Base-by-base conservation (phyloP, 2,329 filamentous ascomycete species). In the Diaporthe ampelina region DNA sequence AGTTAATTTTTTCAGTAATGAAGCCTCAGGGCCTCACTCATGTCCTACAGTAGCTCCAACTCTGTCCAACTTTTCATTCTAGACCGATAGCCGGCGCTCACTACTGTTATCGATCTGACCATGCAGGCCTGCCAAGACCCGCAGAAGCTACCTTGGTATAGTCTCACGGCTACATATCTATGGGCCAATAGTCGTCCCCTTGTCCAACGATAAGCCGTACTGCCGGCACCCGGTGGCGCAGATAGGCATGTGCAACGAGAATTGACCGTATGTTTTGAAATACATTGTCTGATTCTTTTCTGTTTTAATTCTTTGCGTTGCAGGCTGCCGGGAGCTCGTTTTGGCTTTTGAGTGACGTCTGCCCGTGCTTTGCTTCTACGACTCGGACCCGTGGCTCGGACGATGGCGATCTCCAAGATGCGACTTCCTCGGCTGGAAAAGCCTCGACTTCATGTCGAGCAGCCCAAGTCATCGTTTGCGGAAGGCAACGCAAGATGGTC, bases 401-500 rank as follows among this genome's bases (percentile, higher is more conserved):
- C 45, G 1, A 68, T 68, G 63, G 63, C 48, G 32, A 26, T 52
- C 9, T 15, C 48, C 63, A 68, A 54, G 32, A 29, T 68, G 1
- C 63, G 63, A 68, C 15, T 54, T 11, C 63, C 63, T 40, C 63
- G 63, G 63, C 17, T 68, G 37, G 56, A 58, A 26, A 73, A 45
- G 45, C 72, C 72, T 37, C 65, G 57, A 35, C 65, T 73, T 9
- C 43, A 73, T 21, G 72, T 73, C 26, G 52, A 70, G 43, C 72
- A 73, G 54, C 65, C 72, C n/a, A 70, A 56, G 48, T 73, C 72
- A 8, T 70, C 67, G 3, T 70, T 73, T 35, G 72, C 72, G n/a
- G 72, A 73, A 48, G 72, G 72, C 37, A 70, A 63, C 24, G 72
- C 72, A 32, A 69, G 72, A 48, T 73, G 72, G 72, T 73, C 21